Evolutionary conservation across 257 asterid genomes (phyloP).

Genomic region (Craterostigma plantagineum): DNA sequence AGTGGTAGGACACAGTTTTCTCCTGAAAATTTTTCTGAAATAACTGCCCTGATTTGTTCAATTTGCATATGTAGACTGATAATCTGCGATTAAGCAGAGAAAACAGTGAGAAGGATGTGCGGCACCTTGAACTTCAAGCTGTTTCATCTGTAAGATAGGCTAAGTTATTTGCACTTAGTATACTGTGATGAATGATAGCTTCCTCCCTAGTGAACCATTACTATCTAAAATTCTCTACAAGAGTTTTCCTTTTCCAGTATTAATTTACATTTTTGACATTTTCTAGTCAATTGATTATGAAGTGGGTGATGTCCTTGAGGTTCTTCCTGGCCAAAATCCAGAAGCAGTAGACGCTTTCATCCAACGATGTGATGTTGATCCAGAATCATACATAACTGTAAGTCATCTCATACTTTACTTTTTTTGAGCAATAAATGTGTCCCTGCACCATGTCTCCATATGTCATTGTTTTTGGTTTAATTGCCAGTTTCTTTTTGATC

Average conservation of each 20-base stretch:
- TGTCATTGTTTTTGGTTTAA: too few species aligned
- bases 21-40: not conserved
- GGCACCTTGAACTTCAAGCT: conserved; percentile 79
- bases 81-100: conserved; percentile 32
- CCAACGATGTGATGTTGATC: conserved; percentile 61
- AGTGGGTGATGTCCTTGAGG: conserved; percentile 80
- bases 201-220: not conserved
- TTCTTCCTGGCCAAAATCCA: conserved; percentile 81
- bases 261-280: conserved; percentile 2
- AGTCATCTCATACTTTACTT: conserved; percentile 15
- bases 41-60: not conserved
- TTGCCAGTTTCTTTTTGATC: too few species aligned
- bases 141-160: conserved; percentile 72
- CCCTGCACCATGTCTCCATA: too few species aligned
- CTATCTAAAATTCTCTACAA: not conserved
- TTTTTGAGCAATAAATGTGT: not conserved
- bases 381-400: conserved; percentile 69
- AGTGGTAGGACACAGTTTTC: conserved; percentile 34
- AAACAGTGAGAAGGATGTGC: conserved; percentile 63
- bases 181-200: not conserved
- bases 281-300: conserved; percentile 60
- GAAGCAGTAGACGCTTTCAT: conserved; percentile 69
- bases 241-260: conserved; percentile 3
- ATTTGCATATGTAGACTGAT: conserved; percentile 23
- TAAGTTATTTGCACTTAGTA: not conserved